phyloP scores from a whole-genome alignment of 805 yeast genomes.

The Gaillardinia entomophila region DNA sequence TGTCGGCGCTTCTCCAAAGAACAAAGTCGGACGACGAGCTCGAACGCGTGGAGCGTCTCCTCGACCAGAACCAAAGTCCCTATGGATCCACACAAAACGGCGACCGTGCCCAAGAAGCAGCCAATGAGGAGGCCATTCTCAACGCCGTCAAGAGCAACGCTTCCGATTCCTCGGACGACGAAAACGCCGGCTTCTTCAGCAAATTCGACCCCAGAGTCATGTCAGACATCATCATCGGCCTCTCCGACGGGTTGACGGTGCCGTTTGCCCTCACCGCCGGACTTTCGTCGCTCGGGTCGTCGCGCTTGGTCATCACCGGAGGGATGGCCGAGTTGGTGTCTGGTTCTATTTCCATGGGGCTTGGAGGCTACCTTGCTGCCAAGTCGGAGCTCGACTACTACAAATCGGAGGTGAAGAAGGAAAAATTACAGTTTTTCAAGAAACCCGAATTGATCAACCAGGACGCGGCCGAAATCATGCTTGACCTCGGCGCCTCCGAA shows the following conservation, averaged over 20 bases:
- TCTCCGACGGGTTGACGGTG: slow-evolving; percentile 92
- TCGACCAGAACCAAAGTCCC: slow-evolving; percentile 27
- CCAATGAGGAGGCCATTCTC: slow-evolving; percentile 31
- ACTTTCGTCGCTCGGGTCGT: slow-evolving; percentile 80
- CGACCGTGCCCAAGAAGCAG: slow-evolving; percentile 30
- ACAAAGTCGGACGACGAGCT: slow-evolving; percentile 25
- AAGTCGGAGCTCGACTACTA: slow-evolving; percentile 79
- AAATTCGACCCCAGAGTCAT: slow-evolving; percentile 84
- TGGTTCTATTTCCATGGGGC: slow-evolving; percentile 97
- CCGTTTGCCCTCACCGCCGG: slow-evolving; percentile 99
- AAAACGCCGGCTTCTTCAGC: slow-evolving; percentile 35
- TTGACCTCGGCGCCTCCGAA: slow-evolving; percentile 68
- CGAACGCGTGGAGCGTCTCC: slow-evolving; percentile 22
- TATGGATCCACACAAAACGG: slow-evolving; percentile 28
- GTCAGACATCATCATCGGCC: slow-evolving; percentile 89
- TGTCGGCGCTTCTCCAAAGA: slow-evolving; percentile 19
- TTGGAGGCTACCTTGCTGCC: slow-evolving; percentile 96
- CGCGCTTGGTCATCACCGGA: slow-evolving; percentile 91
- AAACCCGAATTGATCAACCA: slow-evolving; percentile 62
- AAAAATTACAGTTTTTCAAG: slow-evolving; percentile 61
- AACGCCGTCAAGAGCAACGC: slow-evolving; percentile 11
- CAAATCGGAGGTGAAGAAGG: slow-evolving; percentile 63
- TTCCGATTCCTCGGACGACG: slow-evolving; percentile 3
- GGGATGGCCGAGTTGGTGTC: slow-evolving; percentile 96
- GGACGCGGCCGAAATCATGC: slow-evolving; percentile 74